These are phyloP conservation scores for Talaromyces sp. DNA, from an alignment of 2,329 filamentous ascomycete genomes.

Conservation along the genomic window DNA sequence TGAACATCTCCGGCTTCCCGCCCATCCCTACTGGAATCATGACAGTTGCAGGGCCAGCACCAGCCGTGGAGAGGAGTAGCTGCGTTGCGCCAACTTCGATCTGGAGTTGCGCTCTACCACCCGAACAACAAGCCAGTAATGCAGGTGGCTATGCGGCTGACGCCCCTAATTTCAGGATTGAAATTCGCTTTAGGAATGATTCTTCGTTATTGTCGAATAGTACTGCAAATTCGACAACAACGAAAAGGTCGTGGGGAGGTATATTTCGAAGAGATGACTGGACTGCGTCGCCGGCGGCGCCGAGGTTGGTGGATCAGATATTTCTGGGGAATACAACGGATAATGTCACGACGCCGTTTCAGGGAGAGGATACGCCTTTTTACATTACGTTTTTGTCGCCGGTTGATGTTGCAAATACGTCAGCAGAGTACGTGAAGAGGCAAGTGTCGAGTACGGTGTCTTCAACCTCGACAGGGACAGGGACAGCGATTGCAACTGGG, in stretches of 20 bases:
- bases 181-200: constrained; percentile 62
- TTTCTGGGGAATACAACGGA: constrained; percentile 89
- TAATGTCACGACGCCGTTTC: constrained; percentile 65
- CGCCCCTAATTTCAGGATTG: constrained; percentile 74
- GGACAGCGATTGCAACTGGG: not conserved
- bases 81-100: constrained; percentile 71
- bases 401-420: constrained; percentile 21
- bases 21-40: constrained; percentile 80
- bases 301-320: constrained; percentile 63
- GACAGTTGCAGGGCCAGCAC: constrained; percentile 71
- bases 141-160: constrained; percentile 58
- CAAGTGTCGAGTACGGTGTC: not conserved
- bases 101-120: constrained; percentile 84
- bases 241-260: constrained; percentile 28
- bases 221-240: constrained; percentile 34
- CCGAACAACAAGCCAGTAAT: constrained; percentile 66
- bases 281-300: constrained; percentile 41
- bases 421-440: not conserved
- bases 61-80: constrained; percentile 59
- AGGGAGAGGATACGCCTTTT: constrained; percentile 84
- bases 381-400: constrained; percentile 68
- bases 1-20: constrained; percentile 82
- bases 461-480: not conserved
- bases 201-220: not conserved
- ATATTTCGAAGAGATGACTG: constrained; percentile 36